phyloP scores from a whole-genome alignment of 305 asterid genomes.

The Plantago lanceolata region DNA sequence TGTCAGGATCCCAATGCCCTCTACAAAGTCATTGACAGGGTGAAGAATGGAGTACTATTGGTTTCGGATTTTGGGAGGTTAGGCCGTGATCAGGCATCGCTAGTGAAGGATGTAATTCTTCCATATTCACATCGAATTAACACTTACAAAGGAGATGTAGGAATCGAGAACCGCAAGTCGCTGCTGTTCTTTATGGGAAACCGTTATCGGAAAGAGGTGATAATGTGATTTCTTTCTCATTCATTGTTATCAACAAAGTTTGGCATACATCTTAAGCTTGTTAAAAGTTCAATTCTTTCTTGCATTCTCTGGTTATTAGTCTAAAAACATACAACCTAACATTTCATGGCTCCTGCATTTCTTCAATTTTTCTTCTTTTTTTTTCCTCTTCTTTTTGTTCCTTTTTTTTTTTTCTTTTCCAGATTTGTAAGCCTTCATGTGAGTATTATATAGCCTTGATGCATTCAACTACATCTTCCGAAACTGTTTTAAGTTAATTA shows the following conservation, averaged over 20 bases:
- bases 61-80: constrained; percentile 98
- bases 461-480: neutral
- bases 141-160: constrained; percentile 68
- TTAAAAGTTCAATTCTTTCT: neutral
- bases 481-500: neutral
- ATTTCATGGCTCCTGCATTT: neutral
- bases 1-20: constrained; percentile 98
- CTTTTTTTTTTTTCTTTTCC: too few relatives aligned
- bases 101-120: constrained; percentile 83
- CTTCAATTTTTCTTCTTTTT: too few relatives aligned
- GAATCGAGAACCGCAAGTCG: constrained; percentile 57
- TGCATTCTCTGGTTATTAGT: neutral
- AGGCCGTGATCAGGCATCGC: constrained; percentile 71
- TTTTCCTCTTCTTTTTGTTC: too few relatives aligned
- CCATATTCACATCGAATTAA: constrained; percentile 92
- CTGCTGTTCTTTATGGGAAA: constrained; percentile 93
- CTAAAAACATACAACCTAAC: neutral
- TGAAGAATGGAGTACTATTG: constrained; percentile 80
- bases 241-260: constrained; percentile 2
- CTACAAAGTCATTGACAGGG: constrained; percentile 74
- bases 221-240: neutral
- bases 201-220: constrained; percentile 91
- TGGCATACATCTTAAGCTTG: neutral
- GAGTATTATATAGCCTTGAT: too few relatives aligned
- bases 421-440: too few relatives aligned